phyloP scores from a whole-genome alignment of 768 basidiomycete species.

The Steccherinum ochraceum region DNA sequence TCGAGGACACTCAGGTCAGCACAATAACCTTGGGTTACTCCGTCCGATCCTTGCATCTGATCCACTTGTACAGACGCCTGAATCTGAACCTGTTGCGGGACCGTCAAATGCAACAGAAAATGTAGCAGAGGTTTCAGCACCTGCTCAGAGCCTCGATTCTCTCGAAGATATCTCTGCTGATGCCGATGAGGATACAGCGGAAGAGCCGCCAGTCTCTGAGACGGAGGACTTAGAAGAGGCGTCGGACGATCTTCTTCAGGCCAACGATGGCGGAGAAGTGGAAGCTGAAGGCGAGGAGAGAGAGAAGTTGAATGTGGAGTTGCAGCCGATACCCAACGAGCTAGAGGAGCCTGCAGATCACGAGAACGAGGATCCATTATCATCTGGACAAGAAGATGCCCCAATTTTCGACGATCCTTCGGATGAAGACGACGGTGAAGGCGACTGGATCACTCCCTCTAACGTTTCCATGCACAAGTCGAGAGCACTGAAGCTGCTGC shows the following conservation, averaged over 20 bases:
- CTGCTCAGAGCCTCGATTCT: too few relatives aligned
- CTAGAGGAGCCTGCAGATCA: not conserved
- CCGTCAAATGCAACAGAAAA: too few relatives aligned
- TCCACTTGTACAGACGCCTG: not conserved
- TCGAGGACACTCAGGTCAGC: slow-evolving; percentile 18
- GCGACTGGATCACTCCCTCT: slow-evolving; percentile 94
- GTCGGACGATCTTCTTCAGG: too few relatives aligned
- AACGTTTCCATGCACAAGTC: slow-evolving; percentile 87
- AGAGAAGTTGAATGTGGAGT: slow-evolving; percentile 42
- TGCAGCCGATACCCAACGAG: slow-evolving; percentile 28
- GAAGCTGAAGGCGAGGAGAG: slow-evolving; percentile 4
- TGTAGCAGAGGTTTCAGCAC: too few relatives aligned
- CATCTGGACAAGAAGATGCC: slow-evolving; percentile 5
- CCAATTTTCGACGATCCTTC: slow-evolving; percentile 71
- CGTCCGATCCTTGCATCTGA: not conserved
- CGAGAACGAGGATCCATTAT: not conserved
- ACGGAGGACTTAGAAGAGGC: not conserved
- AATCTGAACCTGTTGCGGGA: not conserved
- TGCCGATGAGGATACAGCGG: not conserved
- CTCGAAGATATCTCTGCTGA: too few relatives aligned
- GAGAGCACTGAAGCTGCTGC: slow-evolving; percentile 75
- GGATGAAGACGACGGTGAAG: slow-evolving; percentile 76
- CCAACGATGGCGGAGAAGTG: too few relatives aligned
- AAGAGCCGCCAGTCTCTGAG: slow-evolving; percentile 8
- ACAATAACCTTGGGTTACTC: not conserved